Evolutionary conservation across 2,329 filamentous ascomycete genomes (phyloP).

Genomic region (Colletotrichum orchidophilum): DNA sequence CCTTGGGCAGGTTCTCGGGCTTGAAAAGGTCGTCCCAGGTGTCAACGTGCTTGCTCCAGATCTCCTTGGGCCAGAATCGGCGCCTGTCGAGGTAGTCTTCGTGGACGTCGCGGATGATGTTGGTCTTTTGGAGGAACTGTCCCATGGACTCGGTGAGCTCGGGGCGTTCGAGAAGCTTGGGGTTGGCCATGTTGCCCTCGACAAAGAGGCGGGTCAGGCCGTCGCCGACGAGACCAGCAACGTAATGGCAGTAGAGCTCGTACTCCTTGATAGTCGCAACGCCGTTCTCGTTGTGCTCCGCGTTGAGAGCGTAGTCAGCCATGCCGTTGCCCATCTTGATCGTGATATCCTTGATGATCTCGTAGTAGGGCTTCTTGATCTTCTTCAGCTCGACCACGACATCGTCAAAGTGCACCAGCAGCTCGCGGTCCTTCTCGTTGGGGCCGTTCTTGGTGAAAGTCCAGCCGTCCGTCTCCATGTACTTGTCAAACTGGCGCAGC

Average conservation of each 20-base stretch:
- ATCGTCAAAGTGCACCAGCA: conserved; percentile 91
- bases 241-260: conserved; percentile 97
- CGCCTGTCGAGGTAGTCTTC: conserved; percentile 90
- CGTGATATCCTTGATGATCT: conserved; percentile 92
- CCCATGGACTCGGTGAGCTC: conserved; percentile 95
- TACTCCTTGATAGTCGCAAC: conserved; percentile 89
- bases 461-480: conserved; percentile 88
- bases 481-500: conserved; percentile 81
- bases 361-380: conserved; percentile 84
- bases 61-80: conserved; percentile 93
- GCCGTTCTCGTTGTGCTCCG: conserved; percentile 81
- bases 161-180: conserved; percentile 79
- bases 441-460: conserved; percentile 86
- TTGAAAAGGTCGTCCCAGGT: conserved; percentile 92
- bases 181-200: conserved; percentile 85
- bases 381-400: conserved; percentile 88
- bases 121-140: conserved; percentile 96
- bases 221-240: conserved; percentile 97
- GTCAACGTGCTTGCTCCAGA: conserved; percentile 95
- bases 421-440: conserved; percentile 92
- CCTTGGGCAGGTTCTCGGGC: conserved; percentile 78
- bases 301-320: conserved; percentile 92
- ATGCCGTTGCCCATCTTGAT: conserved; percentile 97
- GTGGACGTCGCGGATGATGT: conserved; percentile 95
- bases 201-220: conserved; percentile 92